phyloP scores from a whole-genome alignment of 805 yeast species.

The Priceomyces fermenticarens region DNA sequence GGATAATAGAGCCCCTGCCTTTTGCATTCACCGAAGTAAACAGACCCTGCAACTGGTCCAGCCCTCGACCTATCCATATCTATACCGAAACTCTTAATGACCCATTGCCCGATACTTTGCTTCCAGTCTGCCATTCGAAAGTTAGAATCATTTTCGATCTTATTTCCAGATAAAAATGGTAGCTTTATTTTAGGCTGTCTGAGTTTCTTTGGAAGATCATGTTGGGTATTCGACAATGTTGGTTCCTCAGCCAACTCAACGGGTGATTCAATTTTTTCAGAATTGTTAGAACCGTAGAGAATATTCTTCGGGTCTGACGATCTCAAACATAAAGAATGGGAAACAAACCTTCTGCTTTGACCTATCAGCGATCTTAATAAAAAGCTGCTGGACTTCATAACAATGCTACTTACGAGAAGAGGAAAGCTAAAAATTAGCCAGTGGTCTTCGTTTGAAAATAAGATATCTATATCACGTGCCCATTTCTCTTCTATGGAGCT shows the following conservation, averaged over 20 bases:
- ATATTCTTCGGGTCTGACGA: slow-evolving; percentile 10
- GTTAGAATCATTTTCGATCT: slow-evolving; percentile 34
- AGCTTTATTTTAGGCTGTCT: slow-evolving; percentile 33
- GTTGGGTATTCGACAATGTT: slow-evolving; percentile 35
- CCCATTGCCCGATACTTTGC: slow-evolving; percentile 58
- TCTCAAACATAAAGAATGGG: background rate
- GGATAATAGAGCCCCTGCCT: slow-evolving; percentile 76
- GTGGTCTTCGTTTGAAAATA: too few relatives aligned
- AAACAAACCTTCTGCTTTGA: background rate
- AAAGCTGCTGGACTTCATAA: too few relatives aligned
- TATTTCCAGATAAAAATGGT: slow-evolving; percentile 39
- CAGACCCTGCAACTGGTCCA: slow-evolving; percentile 91
- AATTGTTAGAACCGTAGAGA: slow-evolving; percentile 12
- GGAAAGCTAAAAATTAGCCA: too few relatives aligned
- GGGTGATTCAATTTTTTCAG: slow-evolving; percentile 23
- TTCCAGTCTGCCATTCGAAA: slow-evolving; percentile 34
- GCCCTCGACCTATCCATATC: slow-evolving; percentile 93
- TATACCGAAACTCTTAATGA: slow-evolving; percentile 59
- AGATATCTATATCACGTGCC: too few relatives aligned
- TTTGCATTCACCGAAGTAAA: slow-evolving; percentile 83
- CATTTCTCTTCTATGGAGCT: too few relatives aligned
- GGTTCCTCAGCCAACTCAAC: slow-evolving; percentile 37
- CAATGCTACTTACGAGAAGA: too few relatives aligned
- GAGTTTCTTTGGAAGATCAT: slow-evolving; percentile 31
- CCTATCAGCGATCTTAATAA: too few relatives aligned